Conservation (phyloP, 805 yeast species). For the Candida ovalis region DNA sequence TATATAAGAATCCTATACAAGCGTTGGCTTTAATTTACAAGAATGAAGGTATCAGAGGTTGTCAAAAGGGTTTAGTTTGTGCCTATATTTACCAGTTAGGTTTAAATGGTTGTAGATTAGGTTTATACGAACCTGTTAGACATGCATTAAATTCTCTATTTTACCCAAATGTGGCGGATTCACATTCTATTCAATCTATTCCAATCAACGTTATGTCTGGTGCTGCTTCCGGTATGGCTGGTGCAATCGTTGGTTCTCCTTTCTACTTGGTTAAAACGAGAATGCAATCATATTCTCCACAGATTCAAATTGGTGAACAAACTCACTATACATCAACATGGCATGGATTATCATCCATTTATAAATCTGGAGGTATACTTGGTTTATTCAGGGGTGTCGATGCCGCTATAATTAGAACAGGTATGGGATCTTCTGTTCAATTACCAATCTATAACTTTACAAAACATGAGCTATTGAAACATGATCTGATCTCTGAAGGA, state of each 20-base stretch:
- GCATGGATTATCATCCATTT: conserved; percentile 66
- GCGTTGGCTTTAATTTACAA: conserved; percentile 68
- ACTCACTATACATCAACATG: conserved; percentile 72
- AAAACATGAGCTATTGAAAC: conserved; percentile 55
- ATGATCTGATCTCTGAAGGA: conserved; percentile 56
- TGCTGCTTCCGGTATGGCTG: conserved; percentile 79
- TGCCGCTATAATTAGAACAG: conserved; percentile 92
- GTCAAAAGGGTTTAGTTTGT: conserved; percentile 84
- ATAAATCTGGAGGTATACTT: conserved; percentile 60
- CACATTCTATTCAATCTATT: conserved; percentile 45
- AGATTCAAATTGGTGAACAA: conserved; percentile 80
- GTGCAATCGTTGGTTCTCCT: conserved; percentile 89
- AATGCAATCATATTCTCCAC: conserved; percentile 84
- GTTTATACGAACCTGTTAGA: conserved; percentile 88
- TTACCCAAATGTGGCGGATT: conserved; percentile 44
- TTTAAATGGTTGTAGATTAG: conserved; percentile 90
- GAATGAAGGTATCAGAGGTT: conserved; percentile 82
- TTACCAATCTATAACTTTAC: conserved; percentile 83
- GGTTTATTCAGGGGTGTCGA: conserved; percentile 91
- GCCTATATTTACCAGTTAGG: conserved; percentile 91
- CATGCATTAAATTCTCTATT: conserved; percentile 49
- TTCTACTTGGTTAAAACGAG: conserved; percentile 89
- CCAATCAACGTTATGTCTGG: conserved; percentile 76
- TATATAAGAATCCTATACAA: conserved; percentile 82
- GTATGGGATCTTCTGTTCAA: conserved; percentile 94